These are phyloP conservation scores for Podospora pseudopauciseta DNA, from an alignment of 495 filamentous ascomycete genomes.

Conservation along the genomic window DNA sequence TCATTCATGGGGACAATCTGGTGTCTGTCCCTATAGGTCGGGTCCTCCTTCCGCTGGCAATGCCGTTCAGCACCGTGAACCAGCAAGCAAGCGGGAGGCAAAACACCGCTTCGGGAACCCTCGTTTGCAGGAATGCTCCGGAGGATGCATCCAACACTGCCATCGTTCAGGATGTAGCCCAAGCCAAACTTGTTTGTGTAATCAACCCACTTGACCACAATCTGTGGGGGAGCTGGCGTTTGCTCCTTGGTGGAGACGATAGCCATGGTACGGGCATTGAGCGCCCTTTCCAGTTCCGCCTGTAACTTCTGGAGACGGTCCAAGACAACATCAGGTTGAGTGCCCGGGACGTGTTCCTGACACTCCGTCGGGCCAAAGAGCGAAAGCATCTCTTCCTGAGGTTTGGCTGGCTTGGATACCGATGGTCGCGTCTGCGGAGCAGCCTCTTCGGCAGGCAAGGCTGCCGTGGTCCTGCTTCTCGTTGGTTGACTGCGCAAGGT, in stretches of 20 bases:
- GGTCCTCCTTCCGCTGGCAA: constrained; percentile 52
- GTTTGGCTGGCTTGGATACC: constrained; percentile 12
- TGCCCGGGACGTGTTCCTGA: constrained; percentile 44
- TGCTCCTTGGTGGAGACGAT: constrained; percentile 41
- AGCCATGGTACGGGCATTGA: constrained; percentile 52
- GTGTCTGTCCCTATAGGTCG: constrained; percentile 55
- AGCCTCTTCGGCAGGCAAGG: constrained; percentile 9
- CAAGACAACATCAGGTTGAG: constrained; percentile 51
- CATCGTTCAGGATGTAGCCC: constrained; percentile 81
- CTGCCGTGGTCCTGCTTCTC: constrained; percentile 19
- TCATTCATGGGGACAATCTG: constrained; percentile 64
- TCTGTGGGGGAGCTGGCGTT: constrained; percentile 43
- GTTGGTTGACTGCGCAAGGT: constrained; percentile 28
- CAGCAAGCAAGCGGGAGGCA: constrained; percentile 63
- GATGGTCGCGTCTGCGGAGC: background rate
- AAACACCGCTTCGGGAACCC: constrained; percentile 44
- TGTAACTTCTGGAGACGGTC: constrained; percentile 48
- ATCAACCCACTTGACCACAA: constrained; percentile 91
- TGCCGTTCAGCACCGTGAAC: constrained; percentile 63
- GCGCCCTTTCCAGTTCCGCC: constrained; percentile 52
- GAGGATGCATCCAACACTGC: constrained; percentile 77
- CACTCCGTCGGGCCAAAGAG: constrained; percentile 52
- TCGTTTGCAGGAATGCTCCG: constrained; percentile 52
- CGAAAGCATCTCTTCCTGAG: constrained; percentile 29
- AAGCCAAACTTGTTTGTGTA: constrained; percentile 88